These are phyloP conservation scores for Apophysomyces variabilis DNA, from an alignment of 371 early-diverging fungal species.

Conservation along the genomic window DNA sequence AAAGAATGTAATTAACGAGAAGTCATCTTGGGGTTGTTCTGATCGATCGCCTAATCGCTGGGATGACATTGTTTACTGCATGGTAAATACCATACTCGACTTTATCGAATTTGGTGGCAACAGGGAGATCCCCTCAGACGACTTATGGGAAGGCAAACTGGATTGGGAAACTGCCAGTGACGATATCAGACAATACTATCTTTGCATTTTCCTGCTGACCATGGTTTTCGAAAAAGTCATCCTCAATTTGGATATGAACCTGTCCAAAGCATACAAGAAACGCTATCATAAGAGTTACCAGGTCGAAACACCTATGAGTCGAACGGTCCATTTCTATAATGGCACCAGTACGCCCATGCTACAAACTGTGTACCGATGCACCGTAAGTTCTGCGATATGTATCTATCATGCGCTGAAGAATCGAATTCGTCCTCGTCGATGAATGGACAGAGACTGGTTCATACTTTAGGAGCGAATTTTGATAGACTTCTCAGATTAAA, in stretches of 20 bases:
- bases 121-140: not conserved
- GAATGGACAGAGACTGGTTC: not conserved
- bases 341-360: not conserved
- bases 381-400: conserved; percentile 7
- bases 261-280: conserved; percentile 12
- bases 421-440: too few species aligned
- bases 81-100: conserved; percentile 16
- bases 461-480: conserved; percentile 14
- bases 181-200: conserved; percentile 16
- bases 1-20: not conserved
- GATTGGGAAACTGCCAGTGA: conserved; percentile 10
- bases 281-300: conserved; percentile 12
- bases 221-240: conserved; percentile 16
- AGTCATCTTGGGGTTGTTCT: conserved; percentile 15
- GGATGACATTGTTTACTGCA: conserved; percentile 15
- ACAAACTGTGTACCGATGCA: conserved; percentile 8
- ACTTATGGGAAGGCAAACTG: not conserved
- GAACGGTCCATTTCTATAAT: too few species aligned
- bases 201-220: conserved; percentile 11
- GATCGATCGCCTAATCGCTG: conserved; percentile 12
- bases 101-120: conserved; percentile 12
- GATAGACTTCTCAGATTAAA: conserved; percentile 12
- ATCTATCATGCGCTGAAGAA: too few species aligned
- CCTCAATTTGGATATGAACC: conserved; percentile 17
- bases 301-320: too few species aligned